Evolutionary conservation across 2,329 filamentous ascomycete species (phyloP).

Genomic region (Penicillium crustosum): DNA sequence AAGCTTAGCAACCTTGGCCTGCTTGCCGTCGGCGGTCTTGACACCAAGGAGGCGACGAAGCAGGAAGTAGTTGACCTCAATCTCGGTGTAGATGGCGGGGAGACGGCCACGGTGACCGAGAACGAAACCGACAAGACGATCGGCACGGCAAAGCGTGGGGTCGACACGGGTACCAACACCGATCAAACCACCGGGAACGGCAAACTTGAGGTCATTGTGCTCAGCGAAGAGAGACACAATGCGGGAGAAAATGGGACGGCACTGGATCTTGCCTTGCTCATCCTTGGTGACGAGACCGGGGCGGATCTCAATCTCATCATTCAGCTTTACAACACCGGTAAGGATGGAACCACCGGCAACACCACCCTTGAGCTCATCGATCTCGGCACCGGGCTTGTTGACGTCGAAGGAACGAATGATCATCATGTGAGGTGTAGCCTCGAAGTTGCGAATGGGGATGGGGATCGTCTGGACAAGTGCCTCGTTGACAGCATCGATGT

Average conservation of each 20-base stretch:
- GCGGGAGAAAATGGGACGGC: slow-evolving; percentile 93
- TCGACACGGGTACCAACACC: slow-evolving; percentile 98
- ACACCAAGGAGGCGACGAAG: slow-evolving; percentile 92
- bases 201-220: slow-evolving; percentile 97
- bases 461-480: slow-evolving; percentile 94
- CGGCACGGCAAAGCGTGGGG: slow-evolving; percentile 95
- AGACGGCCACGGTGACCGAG: slow-evolving; percentile 90
- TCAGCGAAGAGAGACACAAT: slow-evolving; percentile 96
- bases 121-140: slow-evolving; percentile 97
- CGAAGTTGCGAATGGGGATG: slow-evolving; percentile 86
- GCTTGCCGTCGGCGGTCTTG: slow-evolving; percentile 96
- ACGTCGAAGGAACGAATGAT: slow-evolving; percentile 99
- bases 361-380: slow-evolving; percentile 97
- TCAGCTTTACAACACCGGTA: slow-evolving; percentile 93
- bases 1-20: slow-evolving; percentile 98
- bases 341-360: slow-evolving; percentile 96
- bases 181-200: slow-evolving; percentile 94
- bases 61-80: slow-evolving; percentile 99
- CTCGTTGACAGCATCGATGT: slow-evolving; percentile 98
- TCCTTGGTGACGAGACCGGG: slow-evolving; percentile 98
- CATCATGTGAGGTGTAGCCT: slow-evolving; percentile 93
- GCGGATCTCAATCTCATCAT: slow-evolving; percentile 97
- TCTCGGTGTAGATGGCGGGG: slow-evolving; percentile 95
- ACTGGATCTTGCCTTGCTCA: slow-evolving; percentile 88
- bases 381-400: slow-evolving; percentile 99